Evolutionary conservation across 257 asterid genomes (phyloP), one percentile per base, ranked within the genome.

Genomic region (Paulownia fortunei): DNA sequence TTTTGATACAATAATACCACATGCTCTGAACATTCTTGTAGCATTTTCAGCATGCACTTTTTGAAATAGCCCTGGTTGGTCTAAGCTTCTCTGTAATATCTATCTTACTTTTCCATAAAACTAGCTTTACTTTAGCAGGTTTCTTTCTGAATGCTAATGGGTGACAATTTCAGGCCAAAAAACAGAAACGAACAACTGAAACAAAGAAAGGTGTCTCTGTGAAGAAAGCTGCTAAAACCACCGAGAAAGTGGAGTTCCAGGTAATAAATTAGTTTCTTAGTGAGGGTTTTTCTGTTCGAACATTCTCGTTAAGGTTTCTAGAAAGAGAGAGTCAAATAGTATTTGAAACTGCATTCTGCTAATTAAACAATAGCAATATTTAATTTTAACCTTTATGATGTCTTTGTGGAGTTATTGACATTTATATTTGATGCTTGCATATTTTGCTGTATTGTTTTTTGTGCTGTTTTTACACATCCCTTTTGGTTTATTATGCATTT

Each of bases 91-190:
- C 2, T 36, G 21, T 49, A 5, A 23, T 55, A 55, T 30, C 21
- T 59, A 11, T 67, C 54, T 15, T 26, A 34, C n/a, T 59, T 75
- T 78, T n/a, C 61, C 21, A 3, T 54, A 42, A 27, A 51, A 67
- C 69, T 72, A 24, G 27, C 41, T 26, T 41, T 52, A 34, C 19
- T 39, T 34, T 54, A 36, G 66, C 12, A 30, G 79, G 24, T 30
- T 26, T 76, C 51, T 61, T 56, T 65, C 49, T 42, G 55, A 34
- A 72, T 76, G 32, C 73, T 74, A 54, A 27, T 73, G 71, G 72
- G 69, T 79, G 78, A 37, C 55, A 37, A 32, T 74, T 81, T 74
- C 84, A 85, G 91, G 89, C 72, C 44, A 85, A 84, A 88, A 87
- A 84, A 82, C 85, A 76, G 73, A 87, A 79, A 71, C 37, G 24